These are phyloP conservation scores for Cladosporium sp. DNA, from an alignment of 2,329 filamentous ascomycete genomes.

Conservation along the genomic window DNA sequence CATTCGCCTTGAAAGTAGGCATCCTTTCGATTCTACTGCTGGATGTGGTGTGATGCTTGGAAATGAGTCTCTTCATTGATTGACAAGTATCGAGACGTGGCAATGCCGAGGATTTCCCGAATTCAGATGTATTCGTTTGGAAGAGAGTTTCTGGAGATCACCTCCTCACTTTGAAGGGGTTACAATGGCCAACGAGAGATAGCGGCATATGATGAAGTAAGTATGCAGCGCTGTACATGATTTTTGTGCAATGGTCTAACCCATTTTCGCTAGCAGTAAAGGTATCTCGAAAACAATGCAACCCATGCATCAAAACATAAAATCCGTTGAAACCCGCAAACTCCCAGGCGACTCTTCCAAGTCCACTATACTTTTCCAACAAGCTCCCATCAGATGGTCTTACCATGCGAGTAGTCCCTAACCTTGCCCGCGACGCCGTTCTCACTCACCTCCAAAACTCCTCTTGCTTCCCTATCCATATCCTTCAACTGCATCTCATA, in stretches of 20 bases:
- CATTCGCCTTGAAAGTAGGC: slow-evolving; percentile 5
- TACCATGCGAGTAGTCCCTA: slow-evolving; percentile 1
- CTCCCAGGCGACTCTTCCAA: neutral
- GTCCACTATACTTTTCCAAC: neutral
- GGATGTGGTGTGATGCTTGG: too few species aligned
- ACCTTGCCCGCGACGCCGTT: slow-evolving; percentile 9
- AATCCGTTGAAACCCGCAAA: neutral
- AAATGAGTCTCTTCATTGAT: too few species aligned
- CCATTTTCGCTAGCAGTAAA: neutral
- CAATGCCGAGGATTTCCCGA: too few species aligned
- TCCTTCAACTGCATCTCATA: slow-evolving; percentile 12
- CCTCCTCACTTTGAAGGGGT: too few species aligned
- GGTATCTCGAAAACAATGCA: neutral
- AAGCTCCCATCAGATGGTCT: slow-evolving; percentile 5
- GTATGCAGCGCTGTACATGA: too few species aligned
- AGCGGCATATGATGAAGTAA: too few species aligned
- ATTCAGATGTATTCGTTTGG: too few species aligned
- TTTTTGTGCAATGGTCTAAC: too few species aligned
- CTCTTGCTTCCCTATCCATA: slow-evolving; percentile 10
- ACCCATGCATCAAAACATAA: neutral
- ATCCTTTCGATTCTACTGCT: neutral
- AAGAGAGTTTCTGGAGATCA: too few species aligned
- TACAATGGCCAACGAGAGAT: too few species aligned
- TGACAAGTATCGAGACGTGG: too few species aligned
- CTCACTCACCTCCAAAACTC: neutral